These are phyloP conservation scores for Brachypodium distachyon DNA, from an alignment of 202 grass and related monocot genomes.

Conservation along the genomic window DNA sequence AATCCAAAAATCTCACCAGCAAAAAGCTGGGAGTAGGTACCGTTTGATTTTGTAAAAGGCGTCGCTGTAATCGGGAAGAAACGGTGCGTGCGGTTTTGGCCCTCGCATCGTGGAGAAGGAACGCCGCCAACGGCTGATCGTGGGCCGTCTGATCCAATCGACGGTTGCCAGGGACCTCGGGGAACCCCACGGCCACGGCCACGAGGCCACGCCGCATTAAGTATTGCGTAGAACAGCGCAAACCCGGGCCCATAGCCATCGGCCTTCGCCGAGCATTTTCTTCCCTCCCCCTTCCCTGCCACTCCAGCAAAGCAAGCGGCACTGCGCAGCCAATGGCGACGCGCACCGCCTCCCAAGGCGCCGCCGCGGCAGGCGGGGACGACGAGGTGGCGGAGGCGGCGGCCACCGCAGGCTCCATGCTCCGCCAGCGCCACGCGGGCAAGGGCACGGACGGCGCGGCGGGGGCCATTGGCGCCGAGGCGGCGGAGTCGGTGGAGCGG, in stretches of 20 bases:
- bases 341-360: conserved; percentile 4
- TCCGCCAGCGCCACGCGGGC: conserved; percentile 9
- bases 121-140: background rate
- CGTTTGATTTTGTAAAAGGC: background rate
- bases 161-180: background rate
- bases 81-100: background rate
- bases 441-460: background rate
- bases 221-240: background rate
- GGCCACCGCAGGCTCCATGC: background rate
- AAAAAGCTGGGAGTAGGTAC: too few relatives aligned
- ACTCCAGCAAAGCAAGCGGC: background rate
- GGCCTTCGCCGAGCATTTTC: background rate
- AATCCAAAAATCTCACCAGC: too few relatives aligned
- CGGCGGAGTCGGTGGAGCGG: conserved; percentile 31
- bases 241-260: background rate
- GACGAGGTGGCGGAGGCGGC: background rate
- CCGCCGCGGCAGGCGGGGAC: background rate
- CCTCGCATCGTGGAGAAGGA: background rate
- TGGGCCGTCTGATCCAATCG: background rate
- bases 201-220: conserved; percentile 11
- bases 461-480: conserved; percentile 7
- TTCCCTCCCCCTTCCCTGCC: background rate
- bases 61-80: background rate
- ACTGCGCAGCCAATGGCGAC: conserved; percentile 6
- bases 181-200: background rate